Conservation (phyloP, 2,329 filamentous ascomycete species). For the Zymoseptoria brevis region DNA sequence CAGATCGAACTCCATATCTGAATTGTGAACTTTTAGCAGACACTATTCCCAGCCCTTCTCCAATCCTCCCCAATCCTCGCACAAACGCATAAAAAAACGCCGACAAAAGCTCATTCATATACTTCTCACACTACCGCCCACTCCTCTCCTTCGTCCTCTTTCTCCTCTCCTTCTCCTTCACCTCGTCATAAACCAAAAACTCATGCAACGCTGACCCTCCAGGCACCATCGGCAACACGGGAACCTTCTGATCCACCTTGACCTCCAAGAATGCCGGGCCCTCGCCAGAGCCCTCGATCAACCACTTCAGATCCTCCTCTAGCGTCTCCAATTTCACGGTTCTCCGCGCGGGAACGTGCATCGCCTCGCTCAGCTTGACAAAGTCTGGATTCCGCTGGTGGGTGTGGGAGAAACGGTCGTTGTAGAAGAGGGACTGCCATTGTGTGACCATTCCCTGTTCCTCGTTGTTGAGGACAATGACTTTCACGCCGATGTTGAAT, state of each 20-base stretch:
- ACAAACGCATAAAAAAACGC: not conserved
- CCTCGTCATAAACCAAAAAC: conserved; percentile 80
- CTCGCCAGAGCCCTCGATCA: conserved; percentile 64
- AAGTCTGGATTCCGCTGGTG: conserved; percentile 96
- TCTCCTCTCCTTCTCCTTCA: conserved; percentile 38
- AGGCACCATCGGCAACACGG: conserved; percentile 96
- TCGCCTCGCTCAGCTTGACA: conserved; percentile 83
- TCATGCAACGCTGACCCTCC: conserved; percentile 81
- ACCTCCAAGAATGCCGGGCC: conserved; percentile 93
- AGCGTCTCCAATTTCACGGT: conserved; percentile 69
- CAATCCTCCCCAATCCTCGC: no score
- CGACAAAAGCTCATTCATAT: not conserved
- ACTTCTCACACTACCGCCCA: conserved; percentile 24
- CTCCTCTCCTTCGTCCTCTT: conserved; percentile 30
- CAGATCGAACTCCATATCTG: no score
- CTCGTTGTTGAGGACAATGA: conserved; percentile 92
- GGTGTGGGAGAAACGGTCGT: conserved; percentile 85
- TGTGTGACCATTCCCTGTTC: conserved; percentile 98
- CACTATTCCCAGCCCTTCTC: no score
- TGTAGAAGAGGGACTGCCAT: conserved; percentile 97
- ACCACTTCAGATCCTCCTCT: conserved; percentile 71
- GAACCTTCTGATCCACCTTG: conserved; percentile 79
- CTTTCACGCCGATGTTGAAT: conserved; percentile 94
- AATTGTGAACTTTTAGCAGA: no score
- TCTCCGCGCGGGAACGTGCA: conserved; percentile 71